Conservation (phyloP, 2,329 filamentous ascomycete genomes). For the Pseudopyrenochaeta lycopersici region DNA sequence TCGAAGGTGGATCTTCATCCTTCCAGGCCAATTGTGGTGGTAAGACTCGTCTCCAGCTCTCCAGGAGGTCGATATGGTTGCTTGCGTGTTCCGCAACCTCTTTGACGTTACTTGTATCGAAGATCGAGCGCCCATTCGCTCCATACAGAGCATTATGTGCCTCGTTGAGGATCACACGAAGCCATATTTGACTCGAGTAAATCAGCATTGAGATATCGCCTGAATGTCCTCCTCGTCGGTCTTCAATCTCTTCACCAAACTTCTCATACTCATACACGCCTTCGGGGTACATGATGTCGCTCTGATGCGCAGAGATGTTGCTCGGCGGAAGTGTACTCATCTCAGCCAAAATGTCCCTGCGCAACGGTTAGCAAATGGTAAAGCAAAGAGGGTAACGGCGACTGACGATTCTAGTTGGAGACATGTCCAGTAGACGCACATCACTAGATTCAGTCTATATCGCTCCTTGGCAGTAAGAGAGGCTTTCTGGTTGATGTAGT, state of each 20-base stretch:
- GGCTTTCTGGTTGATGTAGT: constrained; percentile 23
- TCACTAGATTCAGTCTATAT: constrained; percentile 52
- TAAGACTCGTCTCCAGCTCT: constrained; percentile 62
- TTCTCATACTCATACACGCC: constrained; percentile 56
- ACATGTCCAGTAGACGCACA: constrained; percentile 89
- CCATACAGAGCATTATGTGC: constrained; percentile 66
- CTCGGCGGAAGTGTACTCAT: constrained; percentile 69
- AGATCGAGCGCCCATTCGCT: constrained; percentile 40
- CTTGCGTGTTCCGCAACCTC: constrained; percentile 39
- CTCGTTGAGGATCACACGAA: constrained; percentile 65
- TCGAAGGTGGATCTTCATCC: constrained; percentile 74
- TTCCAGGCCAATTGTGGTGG: constrained; percentile 66
- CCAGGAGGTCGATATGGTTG: constrained; percentile 55
- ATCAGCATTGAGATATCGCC: constrained; percentile 61
- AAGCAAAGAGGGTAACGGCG: background rate
- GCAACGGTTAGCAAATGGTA: constrained; percentile 9
- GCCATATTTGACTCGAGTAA: constrained; percentile 69
- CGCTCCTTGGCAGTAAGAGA: constrained; percentile 32
- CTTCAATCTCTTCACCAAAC: constrained; percentile 26
- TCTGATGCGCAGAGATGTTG: constrained; percentile 66
- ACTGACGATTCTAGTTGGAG: constrained; percentile 85
- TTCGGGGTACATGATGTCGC: constrained; percentile 73
- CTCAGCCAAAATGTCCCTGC: constrained; percentile 89
- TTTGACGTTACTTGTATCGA: constrained; percentile 42
- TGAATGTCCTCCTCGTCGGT: constrained; percentile 7